Percentiles rank a stretch among this genome's conserved stretches.
Conservation (phyloP, 192 early-diverging fungal species). For the Entomortierella lignicola region DNA sequence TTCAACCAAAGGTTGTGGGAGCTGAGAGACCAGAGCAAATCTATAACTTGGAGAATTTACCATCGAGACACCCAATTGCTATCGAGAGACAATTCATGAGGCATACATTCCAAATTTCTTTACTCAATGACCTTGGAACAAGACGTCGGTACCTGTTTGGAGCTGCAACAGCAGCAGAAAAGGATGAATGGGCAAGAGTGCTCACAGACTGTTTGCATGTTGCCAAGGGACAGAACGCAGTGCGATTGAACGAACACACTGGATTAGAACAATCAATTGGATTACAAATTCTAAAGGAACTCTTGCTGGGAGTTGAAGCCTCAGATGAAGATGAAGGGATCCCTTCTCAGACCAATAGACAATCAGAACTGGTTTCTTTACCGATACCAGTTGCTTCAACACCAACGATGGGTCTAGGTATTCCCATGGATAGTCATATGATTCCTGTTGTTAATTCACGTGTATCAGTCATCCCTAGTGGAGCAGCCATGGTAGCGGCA, state of each 20-base stretch:
- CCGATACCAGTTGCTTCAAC: conserved; percentile 5
- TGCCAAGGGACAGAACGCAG: conserved; percentile 45
- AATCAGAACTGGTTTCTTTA: conserved; percentile 3
- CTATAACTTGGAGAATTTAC: conserved; percentile 59
- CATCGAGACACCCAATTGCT: conserved; percentile 65
- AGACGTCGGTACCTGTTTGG: conserved; percentile 52
- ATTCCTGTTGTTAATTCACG: not conserved
- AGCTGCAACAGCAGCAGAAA: conserved; percentile 30
- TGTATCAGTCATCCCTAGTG: not conserved
- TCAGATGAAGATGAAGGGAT: conserved; percentile 54
- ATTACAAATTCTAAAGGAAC: conserved; percentile 61
- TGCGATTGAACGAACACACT: conserved; percentile 47
- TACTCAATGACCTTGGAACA: conserved; percentile 55
- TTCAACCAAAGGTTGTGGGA: conserved; percentile 41
- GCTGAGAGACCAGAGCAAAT: conserved; percentile 62
- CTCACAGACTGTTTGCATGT: conserved; percentile 36
- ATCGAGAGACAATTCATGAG: conserved; percentile 75
- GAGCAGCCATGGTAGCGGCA: not conserved
- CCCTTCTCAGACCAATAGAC: conserved; percentile 8
- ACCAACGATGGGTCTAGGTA: conserved; percentile 24
- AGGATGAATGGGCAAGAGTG: conserved; percentile 46
- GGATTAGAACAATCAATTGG: conserved; percentile 58
- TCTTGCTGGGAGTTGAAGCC: conserved; percentile 49
- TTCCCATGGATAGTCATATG: conserved; percentile 24
- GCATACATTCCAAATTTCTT: conserved; percentile 70